These are phyloP conservation scores for Sideroxylon spinosum DNA, from an alignment of 179 eudicot species.

Conservation along the genomic window DNA sequence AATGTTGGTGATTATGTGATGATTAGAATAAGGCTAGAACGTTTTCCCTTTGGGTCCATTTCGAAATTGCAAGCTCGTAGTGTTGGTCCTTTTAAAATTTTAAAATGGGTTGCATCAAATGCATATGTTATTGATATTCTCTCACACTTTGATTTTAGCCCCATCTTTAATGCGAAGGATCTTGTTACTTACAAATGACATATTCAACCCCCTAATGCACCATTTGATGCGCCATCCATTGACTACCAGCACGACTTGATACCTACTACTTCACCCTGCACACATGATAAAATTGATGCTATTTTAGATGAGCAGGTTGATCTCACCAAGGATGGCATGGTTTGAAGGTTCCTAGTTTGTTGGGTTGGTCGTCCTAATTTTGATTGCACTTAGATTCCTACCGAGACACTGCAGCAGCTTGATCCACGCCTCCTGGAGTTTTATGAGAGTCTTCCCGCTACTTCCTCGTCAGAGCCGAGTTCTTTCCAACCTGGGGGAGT, in stretches of 20 bases:
- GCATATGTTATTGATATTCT: not conserved
- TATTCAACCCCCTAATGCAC: not conserved
- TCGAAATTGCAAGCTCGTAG: not conserved
- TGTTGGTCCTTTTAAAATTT: not conserved
- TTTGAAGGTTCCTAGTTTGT: too few relatives aligned
- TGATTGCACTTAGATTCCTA: too few relatives aligned
- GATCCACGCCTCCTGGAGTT: too few relatives aligned
- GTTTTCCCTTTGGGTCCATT: not conserved
- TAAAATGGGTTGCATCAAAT: not conserved
- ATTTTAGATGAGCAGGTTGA: constrained; percentile 1
- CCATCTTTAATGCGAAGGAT: not conserved
- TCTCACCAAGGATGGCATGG: too few relatives aligned
- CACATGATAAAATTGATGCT: not conserved
- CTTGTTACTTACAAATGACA: not conserved
- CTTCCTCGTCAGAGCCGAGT: too few relatives aligned
- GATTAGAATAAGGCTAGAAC: not conserved
- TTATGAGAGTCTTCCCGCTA: too few relatives aligned
- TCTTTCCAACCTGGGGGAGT: too few relatives aligned
- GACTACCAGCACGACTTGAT: too few relatives aligned
- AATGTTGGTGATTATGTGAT: not conserved
- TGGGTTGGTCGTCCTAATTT: too few relatives aligned
- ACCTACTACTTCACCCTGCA: not conserved
- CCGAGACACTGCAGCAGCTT: too few relatives aligned
- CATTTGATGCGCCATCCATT: not conserved
- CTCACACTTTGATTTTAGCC: not conserved